These are phyloP conservation scores for Mycena indigotica DNA, from an alignment of 768 basidiomycete genomes.

Conservation along the genomic window DNA sequence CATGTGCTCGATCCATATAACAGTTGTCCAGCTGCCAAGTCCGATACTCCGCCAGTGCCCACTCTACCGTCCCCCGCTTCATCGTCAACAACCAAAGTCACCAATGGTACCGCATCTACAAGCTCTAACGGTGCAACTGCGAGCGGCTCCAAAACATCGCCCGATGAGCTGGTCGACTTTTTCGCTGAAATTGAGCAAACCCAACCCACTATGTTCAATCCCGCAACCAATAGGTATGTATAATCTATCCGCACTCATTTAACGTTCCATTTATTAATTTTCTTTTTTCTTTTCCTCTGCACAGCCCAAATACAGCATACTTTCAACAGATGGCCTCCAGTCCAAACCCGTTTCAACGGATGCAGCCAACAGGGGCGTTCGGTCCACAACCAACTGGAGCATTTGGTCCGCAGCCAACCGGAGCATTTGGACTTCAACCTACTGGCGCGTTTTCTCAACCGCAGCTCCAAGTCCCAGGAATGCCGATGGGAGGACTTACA, in stretches of 20 bases:
- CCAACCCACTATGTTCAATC: constrained; percentile 71
- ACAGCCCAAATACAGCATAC: constrained; percentile 50
- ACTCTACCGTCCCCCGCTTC: constrained; percentile 22
- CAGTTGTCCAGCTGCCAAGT: background rate
- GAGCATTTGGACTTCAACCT: constrained; percentile 13
- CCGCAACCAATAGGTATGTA: constrained; percentile 58
- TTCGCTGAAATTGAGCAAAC: constrained; percentile 86
- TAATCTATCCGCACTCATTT: background rate
- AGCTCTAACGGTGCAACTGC: no score
- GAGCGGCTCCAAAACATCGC: no score
- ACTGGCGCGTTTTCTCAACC: constrained; percentile 14
- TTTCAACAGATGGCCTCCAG: constrained; percentile 55
- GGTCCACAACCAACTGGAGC: constrained; percentile 26
- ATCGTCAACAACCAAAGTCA: constrained; percentile 16
- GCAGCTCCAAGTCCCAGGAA: constrained; percentile 2
- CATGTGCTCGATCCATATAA: background rate
- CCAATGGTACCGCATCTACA: no score
- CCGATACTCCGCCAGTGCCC: constrained; percentile 22
- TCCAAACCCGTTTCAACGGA: constrained; percentile 78
- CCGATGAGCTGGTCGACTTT: constrained; percentile 74
- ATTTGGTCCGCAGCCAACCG: constrained; percentile 14
- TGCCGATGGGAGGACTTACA: constrained; percentile 2
- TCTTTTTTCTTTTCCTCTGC: constrained; percentile 6
- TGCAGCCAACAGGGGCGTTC: constrained; percentile 36
- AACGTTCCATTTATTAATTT: no score